These are phyloP conservation scores for Diphasiastrum complanatum DNA, from an alignment of 83 land plant species.

Conservation along the genomic window DNA sequence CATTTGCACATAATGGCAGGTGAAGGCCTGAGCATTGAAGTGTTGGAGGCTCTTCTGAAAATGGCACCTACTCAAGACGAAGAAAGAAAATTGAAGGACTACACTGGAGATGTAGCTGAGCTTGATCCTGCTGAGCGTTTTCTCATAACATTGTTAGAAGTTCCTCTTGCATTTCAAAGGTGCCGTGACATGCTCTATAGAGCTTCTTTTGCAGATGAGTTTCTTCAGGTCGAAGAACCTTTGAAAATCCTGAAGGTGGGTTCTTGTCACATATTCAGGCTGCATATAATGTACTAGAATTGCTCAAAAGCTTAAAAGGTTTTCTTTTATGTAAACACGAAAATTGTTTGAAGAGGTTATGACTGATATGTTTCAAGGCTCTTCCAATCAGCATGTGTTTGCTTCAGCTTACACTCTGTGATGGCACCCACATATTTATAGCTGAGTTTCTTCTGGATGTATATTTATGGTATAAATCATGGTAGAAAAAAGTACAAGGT, in stretches of 20 bases:
- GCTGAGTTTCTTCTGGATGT: not conserved
- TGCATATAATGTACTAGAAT: not conserved
- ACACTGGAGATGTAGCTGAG: slow-evolving; percentile 1
- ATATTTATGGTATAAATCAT: not conserved
- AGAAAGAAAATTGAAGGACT: slow-evolving; percentile 16
- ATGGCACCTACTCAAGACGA: slow-evolving; percentile 27
- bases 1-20: too few species aligned
- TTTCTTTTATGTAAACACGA: not conserved
- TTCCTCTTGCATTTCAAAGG: slow-evolving; percentile 22
- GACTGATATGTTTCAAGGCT: too few species aligned
- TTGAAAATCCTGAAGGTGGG: slow-evolving; percentile 13
- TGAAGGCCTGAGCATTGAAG: slow-evolving; percentile 26
- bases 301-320: not conserved
- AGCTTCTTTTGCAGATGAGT: slow-evolving; percentile 15
- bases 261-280: not conserved
- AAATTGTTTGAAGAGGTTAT: too few species aligned
- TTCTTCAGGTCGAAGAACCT: slow-evolving; percentile 14
- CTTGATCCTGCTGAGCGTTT: slow-evolving; percentile 27
- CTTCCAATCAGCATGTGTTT: too few species aligned
- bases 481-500: not conserved
- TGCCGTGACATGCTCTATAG: slow-evolving; percentile 16
- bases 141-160: slow-evolving; percentile 14
- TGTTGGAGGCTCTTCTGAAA: slow-evolving; percentile 19
- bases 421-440: not conserved
- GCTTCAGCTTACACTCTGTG: too few species aligned